These are phyloP conservation scores for Elaeis guineensis DNA, from an alignment of 176 grass and related monocot genomes.

Conservation along the genomic window DNA sequence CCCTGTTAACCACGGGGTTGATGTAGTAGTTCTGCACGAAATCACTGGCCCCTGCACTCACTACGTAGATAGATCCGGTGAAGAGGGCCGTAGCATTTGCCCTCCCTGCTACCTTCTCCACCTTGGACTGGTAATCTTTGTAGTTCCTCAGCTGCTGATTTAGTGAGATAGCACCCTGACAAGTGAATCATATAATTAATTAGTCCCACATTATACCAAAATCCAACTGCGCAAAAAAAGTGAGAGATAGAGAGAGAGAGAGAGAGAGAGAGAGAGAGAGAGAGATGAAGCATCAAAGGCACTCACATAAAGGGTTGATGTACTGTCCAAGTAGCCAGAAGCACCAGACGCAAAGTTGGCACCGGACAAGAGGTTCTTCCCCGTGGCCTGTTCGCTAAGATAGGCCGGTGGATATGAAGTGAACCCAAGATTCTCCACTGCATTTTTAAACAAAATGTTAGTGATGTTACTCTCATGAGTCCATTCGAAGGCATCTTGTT, in stretches of 20 bases:
- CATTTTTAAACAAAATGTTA: no score
- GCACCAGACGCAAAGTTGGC: constrained; percentile 92
- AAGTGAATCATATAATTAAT: no score
- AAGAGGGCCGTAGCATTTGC: constrained; percentile 41
- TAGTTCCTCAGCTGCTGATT: constrained; percentile 55
- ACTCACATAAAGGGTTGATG: constrained; percentile 60
- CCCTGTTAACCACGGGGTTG: constrained; percentile 40
- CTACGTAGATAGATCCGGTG: constrained; percentile 61
- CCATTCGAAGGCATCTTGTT: no score
- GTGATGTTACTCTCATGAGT: no score
- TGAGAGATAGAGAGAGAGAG: neutral
- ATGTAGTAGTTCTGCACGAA: constrained; percentile 98
- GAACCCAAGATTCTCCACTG: constrained; percentile 71
- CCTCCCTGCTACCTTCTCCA: constrained; percentile 40
- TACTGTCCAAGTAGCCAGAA: constrained; percentile 73
- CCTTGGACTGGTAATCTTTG: constrained; percentile 57
- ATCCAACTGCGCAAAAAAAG: no score
- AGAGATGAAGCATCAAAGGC: neutral
- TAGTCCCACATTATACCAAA: no score
- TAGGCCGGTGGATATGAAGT: constrained; percentile 84
- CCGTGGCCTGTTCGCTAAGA: constrained; percentile 57
- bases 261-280: neutral
- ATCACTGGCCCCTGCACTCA: constrained; percentile 84
- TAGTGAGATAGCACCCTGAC: constrained; percentile 62
- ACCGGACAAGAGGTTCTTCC: constrained; percentile 57